These are phyloP conservation scores for Venustampulla echinocandica DNA, from an alignment of 495 filamentous ascomycete species.

Conservation along the genomic window DNA sequence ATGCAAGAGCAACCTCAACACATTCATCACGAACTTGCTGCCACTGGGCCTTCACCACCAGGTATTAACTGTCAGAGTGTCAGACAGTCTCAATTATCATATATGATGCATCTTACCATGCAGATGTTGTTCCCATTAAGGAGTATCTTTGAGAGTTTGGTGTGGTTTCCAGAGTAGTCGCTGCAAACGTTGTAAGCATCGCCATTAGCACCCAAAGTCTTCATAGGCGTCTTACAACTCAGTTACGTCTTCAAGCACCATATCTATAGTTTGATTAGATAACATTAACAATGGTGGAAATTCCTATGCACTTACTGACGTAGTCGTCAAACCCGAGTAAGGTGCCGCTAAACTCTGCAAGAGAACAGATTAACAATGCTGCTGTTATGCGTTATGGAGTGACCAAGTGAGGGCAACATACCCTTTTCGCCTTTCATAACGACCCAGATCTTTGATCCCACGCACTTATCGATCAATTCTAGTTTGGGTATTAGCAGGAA, in stretches of 20 bases:
- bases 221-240: constrained; percentile 66
- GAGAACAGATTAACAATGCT: too few relatives aligned
- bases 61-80: constrained; percentile 60
- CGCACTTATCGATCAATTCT: constrained; percentile 99
- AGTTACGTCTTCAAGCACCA: constrained; percentile 95
- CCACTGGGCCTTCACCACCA: constrained; percentile 67
- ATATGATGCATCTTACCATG: constrained; percentile 58
- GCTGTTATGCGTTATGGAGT: too few relatives aligned
- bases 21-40: constrained; percentile 12
- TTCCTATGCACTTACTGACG: constrained; percentile 69
- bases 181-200: constrained; percentile 33
- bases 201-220: background rate
- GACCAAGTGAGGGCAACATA: constrained; percentile 23
- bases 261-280: constrained; percentile 49
- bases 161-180: constrained; percentile 79
- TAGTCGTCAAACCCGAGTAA: constrained; percentile 96
- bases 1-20: too few relatives aligned
- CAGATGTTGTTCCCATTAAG: constrained; percentile 99
- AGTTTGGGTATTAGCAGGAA: constrained; percentile 12
- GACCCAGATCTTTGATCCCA: constrained; percentile 96
- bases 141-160: constrained; percentile 84
- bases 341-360: constrained; percentile 86
- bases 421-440: constrained; percentile 99
- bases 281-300: background rate
- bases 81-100: constrained; percentile 2